phyloP scores from a whole-genome alignment of 139 green algal species.

The Coelastrella sp. region DNA sequence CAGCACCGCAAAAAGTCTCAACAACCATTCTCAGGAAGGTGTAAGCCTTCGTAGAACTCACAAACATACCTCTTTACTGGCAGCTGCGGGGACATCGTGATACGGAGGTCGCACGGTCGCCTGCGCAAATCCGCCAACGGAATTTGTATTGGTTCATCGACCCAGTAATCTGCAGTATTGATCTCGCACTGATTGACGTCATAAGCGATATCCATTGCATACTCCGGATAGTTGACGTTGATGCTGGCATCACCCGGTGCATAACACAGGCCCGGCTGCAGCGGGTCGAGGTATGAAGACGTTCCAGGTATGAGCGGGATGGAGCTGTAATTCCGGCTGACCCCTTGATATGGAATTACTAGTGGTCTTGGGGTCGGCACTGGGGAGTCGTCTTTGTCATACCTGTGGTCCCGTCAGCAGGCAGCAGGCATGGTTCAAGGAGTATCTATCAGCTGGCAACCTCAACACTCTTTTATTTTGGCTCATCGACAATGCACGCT shows the following conservation, averaged over 20 bases:
- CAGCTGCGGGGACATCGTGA: conserved; percentile 17
- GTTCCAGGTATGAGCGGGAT: conserved; percentile 16
- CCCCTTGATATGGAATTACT: conserved; percentile 21
- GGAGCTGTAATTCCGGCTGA: conserved; percentile 7
- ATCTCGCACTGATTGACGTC: conserved; percentile 33
- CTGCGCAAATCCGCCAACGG: not conserved
- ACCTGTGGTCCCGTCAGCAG: not conserved
- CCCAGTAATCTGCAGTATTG: conserved; percentile 11
- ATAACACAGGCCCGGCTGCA: conserved; percentile 24
- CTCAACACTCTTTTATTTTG: no score
- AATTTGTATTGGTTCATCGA: not conserved
- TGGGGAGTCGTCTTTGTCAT: not conserved
- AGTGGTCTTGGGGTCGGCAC: not conserved
- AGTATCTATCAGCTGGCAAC: no score
- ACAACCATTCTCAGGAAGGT: no score
- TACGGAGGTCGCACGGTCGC: conserved; percentile 7
- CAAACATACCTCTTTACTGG: conserved; percentile 8
- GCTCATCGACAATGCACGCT: no score
- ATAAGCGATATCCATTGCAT: conserved; percentile 22
- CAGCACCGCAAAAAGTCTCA: no score
- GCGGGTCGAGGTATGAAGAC: not conserved
- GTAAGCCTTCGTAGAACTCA: no score
- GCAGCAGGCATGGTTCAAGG: no score
- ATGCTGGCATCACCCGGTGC: not conserved
- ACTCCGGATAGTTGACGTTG: conserved; percentile 25